Base-by-base conservation (phyloP, 176 grass and related monocot genomes). In the Microstegium vimineum region DNA sequence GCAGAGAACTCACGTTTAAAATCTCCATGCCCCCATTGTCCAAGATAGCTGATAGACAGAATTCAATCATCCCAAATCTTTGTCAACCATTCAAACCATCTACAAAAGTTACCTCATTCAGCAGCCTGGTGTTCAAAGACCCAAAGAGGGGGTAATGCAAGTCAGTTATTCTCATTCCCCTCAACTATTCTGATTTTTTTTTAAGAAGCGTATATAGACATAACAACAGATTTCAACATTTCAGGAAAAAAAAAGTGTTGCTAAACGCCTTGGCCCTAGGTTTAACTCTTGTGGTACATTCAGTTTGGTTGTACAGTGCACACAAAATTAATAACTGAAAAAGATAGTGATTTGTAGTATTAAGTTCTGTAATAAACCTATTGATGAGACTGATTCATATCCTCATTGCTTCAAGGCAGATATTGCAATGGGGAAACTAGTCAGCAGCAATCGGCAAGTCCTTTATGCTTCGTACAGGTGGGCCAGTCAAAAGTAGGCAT, bases 401-500 rank as follows among this genome's bases (percentile, higher is more conserved):
- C 30, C 40, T 69, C 63, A 70, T 3, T 63, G n/a, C 47, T 69
- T 75, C 47, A 51, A 49, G 31, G 45, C 46, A 60, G 30, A 79
- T 0, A 68, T 38, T 10, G 59, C 60, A 69, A 89, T 89, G 87
- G 75, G 87, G 23, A 84, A 75, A 89, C 62, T 84, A 17, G 9
- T 75, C 32, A n/a, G 87, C 69, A 46, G 69, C 69, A 68, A 71
- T 90, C 35, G 84, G 88, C 33, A 90, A 34, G 85, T 83, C 88
- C 18, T 36, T 36, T 90, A 6, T 82, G 91, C 40, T 93, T 86
- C 40, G 85, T 82, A 75, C 76, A 93, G 81, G 91, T 93, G 38
- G 73, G 85, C 84, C 91, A 93, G 78, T 93, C 88, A 82, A 90
- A 61, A 26, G 81, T 93, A 73, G 82, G 65, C 57, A 90, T 93